These are phyloP conservation scores for Stellera chamaejasme DNA, from an alignment of 345 rosid species.

Conservation along the genomic window DNA sequence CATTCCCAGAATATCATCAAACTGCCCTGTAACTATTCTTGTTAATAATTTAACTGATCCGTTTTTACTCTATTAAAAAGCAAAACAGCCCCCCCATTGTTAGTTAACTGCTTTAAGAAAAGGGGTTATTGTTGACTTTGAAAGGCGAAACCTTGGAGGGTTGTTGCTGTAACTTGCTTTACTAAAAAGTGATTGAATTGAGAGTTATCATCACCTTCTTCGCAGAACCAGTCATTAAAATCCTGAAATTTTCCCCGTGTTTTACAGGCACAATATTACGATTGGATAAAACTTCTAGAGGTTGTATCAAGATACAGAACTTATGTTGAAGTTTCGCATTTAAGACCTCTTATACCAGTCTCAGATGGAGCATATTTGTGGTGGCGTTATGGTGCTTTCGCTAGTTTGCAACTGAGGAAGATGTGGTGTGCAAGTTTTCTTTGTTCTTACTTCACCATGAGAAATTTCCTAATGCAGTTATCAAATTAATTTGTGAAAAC, in stretches of 20 bases:
- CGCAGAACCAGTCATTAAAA: no score
- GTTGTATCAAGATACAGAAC: constrained; percentile 81
- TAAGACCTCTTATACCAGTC: constrained; percentile 77
- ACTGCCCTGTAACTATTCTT: no score
- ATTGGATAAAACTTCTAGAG: constrained; percentile 92
- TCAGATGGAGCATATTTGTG: constrained; percentile 54
- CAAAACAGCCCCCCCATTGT: no score
- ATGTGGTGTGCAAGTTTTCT: constrained; percentile 48
- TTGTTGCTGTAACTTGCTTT: neutral
- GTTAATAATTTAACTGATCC: no score
- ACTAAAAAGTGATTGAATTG: no score
- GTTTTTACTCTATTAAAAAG: no score
- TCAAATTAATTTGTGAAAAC: neutral
- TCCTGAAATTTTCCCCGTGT: constrained; percentile 3
- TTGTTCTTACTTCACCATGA: neutral
- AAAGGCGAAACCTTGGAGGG: no score
- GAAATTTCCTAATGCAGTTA: neutral
- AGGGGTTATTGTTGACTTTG: no score
- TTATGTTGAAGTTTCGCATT: constrained; percentile 76
- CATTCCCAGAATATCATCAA: no score
- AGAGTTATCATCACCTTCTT: no score
- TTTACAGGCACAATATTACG: constrained; percentile 86
- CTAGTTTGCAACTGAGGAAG: constrained; percentile 72
- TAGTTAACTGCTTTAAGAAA: no score
- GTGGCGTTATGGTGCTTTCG: constrained; percentile 97